Evolutionary conservation across 306 rosid species (phyloP).

Genomic region (Luffa acutangula): DNA sequence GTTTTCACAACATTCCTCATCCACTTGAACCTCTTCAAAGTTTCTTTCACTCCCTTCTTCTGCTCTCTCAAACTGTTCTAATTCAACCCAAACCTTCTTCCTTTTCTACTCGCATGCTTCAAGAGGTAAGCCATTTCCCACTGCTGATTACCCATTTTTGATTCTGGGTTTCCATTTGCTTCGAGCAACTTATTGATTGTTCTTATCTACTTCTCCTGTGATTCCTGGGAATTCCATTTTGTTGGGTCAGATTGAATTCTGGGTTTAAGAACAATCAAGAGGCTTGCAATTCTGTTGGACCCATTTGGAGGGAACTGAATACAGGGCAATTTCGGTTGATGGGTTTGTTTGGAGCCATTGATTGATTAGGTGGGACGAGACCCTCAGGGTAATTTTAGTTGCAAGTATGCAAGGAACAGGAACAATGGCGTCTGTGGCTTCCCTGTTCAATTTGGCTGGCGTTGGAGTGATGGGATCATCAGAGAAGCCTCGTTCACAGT

Average conservation of each 20-base stretch:
- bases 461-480: constrained; percentile 40
- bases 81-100: background rate
- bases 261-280: background rate
- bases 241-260: constrained; percentile 7
- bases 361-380: constrained; percentile 6
- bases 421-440: constrained; percentile 67
- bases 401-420: constrained; percentile 80
- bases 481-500: constrained; percentile 43
- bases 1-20: constrained; percentile 26
- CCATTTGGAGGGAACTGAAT: background rate
- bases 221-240: background rate
- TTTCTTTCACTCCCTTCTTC: background rate
- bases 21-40: background rate
- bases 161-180: background rate
- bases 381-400: constrained; percentile 37
- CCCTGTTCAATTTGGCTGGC: constrained; percentile 63
- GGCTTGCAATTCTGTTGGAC: background rate
- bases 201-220: background rate
- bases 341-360: constrained; percentile 12
- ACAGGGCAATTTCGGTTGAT: constrained; percentile 13
- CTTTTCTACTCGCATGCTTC: background rate
- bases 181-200: background rate
- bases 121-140: constrained; percentile 1
- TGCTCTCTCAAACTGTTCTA: background rate
- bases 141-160: background rate